Evolutionary conservation across 2,329 filamentous ascomycete genomes (phyloP).

Genomic region (Niveomyces coronatus): DNA sequence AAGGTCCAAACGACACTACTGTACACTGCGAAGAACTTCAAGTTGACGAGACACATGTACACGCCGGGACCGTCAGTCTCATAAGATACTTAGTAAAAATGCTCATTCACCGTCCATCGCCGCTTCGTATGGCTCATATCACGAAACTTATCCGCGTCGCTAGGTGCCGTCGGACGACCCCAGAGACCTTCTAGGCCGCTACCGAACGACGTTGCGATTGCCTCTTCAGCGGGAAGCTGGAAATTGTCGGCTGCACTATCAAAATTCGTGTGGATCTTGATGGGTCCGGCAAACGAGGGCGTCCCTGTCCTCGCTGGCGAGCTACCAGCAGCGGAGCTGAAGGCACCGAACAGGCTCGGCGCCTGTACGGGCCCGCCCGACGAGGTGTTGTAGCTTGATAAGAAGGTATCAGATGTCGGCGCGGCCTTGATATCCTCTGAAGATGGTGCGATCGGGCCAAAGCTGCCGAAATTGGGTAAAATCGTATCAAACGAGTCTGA

Average conservation of each 20-base stretch:
- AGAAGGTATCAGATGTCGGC: not conserved
- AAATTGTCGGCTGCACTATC: constrained; percentile 18
- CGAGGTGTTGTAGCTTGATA: constrained; percentile 2
- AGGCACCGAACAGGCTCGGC: constrained; percentile 1
- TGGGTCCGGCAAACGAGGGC: constrained; percentile 24
- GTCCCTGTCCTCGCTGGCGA: not conserved
- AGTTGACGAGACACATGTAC: too few species aligned
- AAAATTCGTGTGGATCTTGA: constrained; percentile 24
- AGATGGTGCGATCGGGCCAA: not conserved
- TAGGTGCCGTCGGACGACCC: constrained; percentile 33
- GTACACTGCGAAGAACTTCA: too few species aligned
- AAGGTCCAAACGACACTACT: too few species aligned
- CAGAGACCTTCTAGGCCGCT: constrained; percentile 32
- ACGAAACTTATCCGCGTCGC: constrained; percentile 34
- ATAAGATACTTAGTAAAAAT: constrained; percentile 11
- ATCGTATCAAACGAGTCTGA: constrained; percentile 4
- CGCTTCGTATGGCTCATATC: constrained; percentile 39
- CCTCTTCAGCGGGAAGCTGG: constrained; percentile 20
- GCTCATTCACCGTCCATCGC: constrained; percentile 47
- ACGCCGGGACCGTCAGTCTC: too few species aligned
- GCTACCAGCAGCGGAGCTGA: not conserved
- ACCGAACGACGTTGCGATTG: constrained; percentile 25
- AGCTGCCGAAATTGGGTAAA: constrained; percentile 7
- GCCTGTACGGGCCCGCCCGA: constrained; percentile 4
- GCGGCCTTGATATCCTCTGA: not conserved